Percentiles rank a stretch among this genome's conserved stretches.
These are phyloP conservation scores for Aspergillus funiculosus DNA, from an alignment of 495 filamentous ascomycete genomes.

Conservation along the genomic window DNA sequence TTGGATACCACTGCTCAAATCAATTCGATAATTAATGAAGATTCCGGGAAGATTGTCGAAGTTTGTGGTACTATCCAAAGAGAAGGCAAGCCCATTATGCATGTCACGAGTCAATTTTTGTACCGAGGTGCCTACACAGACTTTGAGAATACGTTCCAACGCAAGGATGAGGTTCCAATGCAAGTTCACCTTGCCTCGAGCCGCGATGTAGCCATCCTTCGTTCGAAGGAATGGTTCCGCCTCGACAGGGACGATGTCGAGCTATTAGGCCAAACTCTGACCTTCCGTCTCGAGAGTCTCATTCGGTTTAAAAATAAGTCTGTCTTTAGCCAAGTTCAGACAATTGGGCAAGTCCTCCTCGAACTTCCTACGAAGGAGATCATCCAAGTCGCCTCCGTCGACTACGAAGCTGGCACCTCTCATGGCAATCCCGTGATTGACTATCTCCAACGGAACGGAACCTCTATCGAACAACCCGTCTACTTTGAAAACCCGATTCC, in stretches of 20 bases:
- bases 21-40: constrained; percentile 96
- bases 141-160: constrained; percentile 97
- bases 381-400: constrained; percentile 90
- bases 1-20: constrained; percentile 91
- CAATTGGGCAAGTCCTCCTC: constrained; percentile 83
- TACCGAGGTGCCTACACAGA: constrained; percentile 91
- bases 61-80: constrained; percentile 93
- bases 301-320: constrained; percentile 91
- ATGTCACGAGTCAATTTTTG: constrained; percentile 95
- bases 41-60: constrained; percentile 98
- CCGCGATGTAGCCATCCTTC: constrained; percentile 88
- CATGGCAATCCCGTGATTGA: constrained; percentile 96
- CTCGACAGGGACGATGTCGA: constrained; percentile 74
- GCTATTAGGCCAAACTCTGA: constrained; percentile 83
- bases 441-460: constrained; percentile 87
- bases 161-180: constrained; percentile 93
- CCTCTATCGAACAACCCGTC: constrained; percentile 91
- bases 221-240: constrained; percentile 95
- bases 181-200: constrained; percentile 78
- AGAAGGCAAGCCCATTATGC: constrained; percentile 87
- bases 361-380: constrained; percentile 97
- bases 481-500: constrained; percentile 97
- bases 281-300: constrained; percentile 90
- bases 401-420: constrained; percentile 83
- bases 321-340: constrained; percentile 89